A percentile compares a stretch with the other conserved stretches of the same genome.
phyloP scores from a whole-genome alignment of 2,329 filamentous ascomycete species.

The Fusarium hainanense region DNA sequence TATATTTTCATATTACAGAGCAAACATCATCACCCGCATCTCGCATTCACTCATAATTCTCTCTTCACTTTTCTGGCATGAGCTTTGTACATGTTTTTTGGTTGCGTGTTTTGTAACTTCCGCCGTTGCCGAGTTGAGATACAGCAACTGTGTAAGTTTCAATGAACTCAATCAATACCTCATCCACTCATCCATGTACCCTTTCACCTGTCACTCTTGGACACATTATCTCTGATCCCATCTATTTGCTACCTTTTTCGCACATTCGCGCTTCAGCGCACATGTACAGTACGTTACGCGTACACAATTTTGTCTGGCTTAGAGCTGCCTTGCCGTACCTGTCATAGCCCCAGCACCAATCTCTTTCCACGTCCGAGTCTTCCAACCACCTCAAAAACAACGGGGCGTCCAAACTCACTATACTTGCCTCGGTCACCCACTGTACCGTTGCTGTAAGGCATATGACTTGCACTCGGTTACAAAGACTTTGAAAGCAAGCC shows the following conservation, averaged over 20 bases:
- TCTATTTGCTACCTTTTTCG: constrained; percentile 12
- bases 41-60: not conserved
- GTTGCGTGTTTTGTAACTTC: constrained; percentile 31
- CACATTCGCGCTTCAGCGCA: constrained; percentile 15
- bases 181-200: constrained; percentile 1
- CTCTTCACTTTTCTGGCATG: not conserved
- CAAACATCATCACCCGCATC: not conserved
- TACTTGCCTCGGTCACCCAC: not conserved
- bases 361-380: constrained; percentile 4
- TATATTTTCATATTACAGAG: constrained; percentile 8
- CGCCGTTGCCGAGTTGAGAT: constrained; percentile 32
- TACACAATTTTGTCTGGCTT: constrained; percentile 10
- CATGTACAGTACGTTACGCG: constrained; percentile 18
- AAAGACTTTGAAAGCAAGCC: not conserved
- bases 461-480: not conserved
- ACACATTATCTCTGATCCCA: constrained; percentile 4
- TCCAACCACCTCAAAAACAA: constrained; percentile 37
- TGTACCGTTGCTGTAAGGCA: not conserved
- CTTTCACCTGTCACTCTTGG: not conserved
- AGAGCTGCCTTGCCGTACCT: constrained; percentile 10
- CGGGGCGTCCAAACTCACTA: constrained; percentile 16
- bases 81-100: constrained; percentile 23
- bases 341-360: constrained; percentile 30
- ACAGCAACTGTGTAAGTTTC: constrained; percentile 15
- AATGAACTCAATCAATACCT: constrained; percentile 5